Percentiles rank a stretch among this genome's conserved stretches.
phyloP scores from a whole-genome alignment of 2,329 filamentous ascomycete genomes.

The Trichoderma asperellum region DNA sequence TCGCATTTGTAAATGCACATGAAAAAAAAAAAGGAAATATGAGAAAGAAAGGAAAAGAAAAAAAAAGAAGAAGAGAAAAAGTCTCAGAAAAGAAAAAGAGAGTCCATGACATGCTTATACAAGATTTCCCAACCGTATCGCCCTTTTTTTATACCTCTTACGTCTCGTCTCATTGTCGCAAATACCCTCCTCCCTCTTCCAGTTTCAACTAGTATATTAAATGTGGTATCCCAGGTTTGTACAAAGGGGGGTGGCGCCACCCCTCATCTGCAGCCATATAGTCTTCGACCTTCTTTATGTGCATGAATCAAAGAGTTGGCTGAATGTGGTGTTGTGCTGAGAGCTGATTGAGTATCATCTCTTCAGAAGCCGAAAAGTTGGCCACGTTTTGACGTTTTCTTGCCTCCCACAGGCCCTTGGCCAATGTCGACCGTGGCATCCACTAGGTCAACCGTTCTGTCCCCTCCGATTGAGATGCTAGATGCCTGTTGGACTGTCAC shows the following conservation, averaged over 20 bases:
- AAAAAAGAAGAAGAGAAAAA: constrained; percentile 8
- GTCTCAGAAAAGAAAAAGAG: constrained; percentile 29
- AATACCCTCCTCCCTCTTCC: constrained; percentile 1
- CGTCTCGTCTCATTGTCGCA: constrained; percentile 26
- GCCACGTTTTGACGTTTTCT: constrained; percentile 32
- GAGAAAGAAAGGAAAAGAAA: constrained; percentile 16
- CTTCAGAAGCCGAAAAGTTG: constrained; percentile 1
- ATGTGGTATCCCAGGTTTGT: constrained; percentile 7
- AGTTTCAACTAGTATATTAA: constrained; percentile 20
- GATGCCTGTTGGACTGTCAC: constrained; percentile 46
- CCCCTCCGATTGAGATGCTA: constrained; percentile 49
- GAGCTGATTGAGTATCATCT: not conserved
- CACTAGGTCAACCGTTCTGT: constrained; percentile 56
- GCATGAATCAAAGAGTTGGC: not conserved
- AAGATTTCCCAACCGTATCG: constrained; percentile 34
- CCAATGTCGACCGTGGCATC: constrained; percentile 49
- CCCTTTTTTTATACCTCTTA: constrained; percentile 27
- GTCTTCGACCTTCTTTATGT: not conserved
- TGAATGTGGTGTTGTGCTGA: not conserved
- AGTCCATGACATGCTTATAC: constrained; percentile 34
- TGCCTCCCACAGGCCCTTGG: constrained; percentile 37
- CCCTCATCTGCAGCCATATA: not conserved
- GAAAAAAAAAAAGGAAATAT: constrained; percentile 29
- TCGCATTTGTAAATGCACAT: constrained; percentile 37
- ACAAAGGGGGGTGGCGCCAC: not conserved